phyloP scores from a whole-genome alignment of 805 yeast species.

The Ogataea pini region DNA sequence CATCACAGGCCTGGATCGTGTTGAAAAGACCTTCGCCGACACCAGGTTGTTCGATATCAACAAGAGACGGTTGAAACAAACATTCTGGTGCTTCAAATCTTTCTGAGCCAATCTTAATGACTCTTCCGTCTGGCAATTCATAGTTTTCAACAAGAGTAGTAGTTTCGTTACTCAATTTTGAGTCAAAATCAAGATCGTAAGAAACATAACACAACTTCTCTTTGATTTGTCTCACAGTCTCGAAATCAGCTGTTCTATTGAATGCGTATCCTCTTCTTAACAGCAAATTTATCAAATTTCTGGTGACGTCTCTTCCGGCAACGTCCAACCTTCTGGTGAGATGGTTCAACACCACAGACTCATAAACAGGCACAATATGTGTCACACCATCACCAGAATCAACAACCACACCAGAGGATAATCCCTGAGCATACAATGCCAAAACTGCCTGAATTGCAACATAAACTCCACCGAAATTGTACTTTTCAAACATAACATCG shows the following conservation, averaged over 20 bases:
- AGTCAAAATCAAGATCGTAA: conserved; percentile 88
- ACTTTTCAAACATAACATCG: conserved; percentile 88
- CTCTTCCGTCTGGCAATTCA: conserved; percentile 96
- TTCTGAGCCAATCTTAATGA: conserved; percentile 91
- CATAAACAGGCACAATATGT: conserved; percentile 97
- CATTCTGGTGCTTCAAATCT: conserved; percentile 97
- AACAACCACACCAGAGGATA: conserved; percentile 95
- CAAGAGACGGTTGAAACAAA: conserved; percentile 91
- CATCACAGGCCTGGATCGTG: conserved; percentile 92
- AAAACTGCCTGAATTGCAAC: conserved; percentile 98
- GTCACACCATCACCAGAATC: conserved; percentile 99
- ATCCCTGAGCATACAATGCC: conserved; percentile 95
- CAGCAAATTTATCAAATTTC: conserved; percentile 85
- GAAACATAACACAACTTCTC: conserved; percentile 95
- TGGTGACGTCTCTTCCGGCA: conserved; percentile 98
- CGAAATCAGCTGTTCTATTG: conserved; percentile 98
- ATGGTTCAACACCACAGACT: conserved; percentile 94
- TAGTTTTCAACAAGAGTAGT: conserved; percentile 88
- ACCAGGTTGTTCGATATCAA: conserved; percentile 96
- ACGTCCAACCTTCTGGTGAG: conserved; percentile 90
- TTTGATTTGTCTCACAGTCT: conserved; percentile 96
- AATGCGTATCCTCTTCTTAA: conserved; percentile 97
- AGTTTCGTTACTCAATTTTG: conserved; percentile 88
- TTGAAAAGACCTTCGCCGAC: conserved; percentile 90
- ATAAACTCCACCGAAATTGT: conserved; percentile 87